Base-by-base conservation (phyloP, 805 yeast genomes). In the Cyberlindnera lachancei region DNA sequence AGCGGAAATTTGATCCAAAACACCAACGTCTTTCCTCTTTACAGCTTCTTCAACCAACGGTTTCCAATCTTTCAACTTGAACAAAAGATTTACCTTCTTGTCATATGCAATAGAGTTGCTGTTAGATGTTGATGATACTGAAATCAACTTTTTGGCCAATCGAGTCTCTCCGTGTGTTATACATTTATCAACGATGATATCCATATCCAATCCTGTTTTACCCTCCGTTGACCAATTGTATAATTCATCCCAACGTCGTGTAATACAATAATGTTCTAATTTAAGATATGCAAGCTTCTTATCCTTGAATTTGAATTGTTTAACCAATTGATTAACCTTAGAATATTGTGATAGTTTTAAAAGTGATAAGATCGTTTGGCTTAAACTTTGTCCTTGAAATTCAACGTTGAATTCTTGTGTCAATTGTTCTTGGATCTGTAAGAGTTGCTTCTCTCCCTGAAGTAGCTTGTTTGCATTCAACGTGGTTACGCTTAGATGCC, bases 221-320 rank as follows among this genome's bases (percentile, higher is more conserved):
- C 86, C 81, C 0, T 84, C 81, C 0, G 58, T 62, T 0, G 77
- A 70, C 45, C 75, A 68, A 19, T 70, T 68, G 41, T 64, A 67
- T 19, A 84, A 51, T 23, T 70, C 73, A 14, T 71, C 75, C 59
- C 74, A 79, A 26, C 72, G 70, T 3, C 64, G 46, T 5, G 61
- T 53, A 1, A 59, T 54, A 2, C 74, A 61, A 20, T 70, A 59
- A 1, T 64, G 63, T 12, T 69, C 65, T 17, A 82, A 52, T 20
- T 72, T 69, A 12, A 71, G 53, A 55, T 70, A 69, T 53, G 77
- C 71, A 38, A 66, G 66, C 37, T 77, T 75, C 35, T 63, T 66
- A 11, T 76, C 83, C 6, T 70, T 56, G 2, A 86, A 56, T 26
- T 69, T 72, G 50, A 79, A 73, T 20, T 68, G 75, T 24, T 67